A percentile compares a stretch with the other conserved stretches of the same genome.
Evolutionary conservation across 2,329 filamentous ascomycete species (phyloP).

Genomic region (Emericellopsis cladophorae): DNA sequence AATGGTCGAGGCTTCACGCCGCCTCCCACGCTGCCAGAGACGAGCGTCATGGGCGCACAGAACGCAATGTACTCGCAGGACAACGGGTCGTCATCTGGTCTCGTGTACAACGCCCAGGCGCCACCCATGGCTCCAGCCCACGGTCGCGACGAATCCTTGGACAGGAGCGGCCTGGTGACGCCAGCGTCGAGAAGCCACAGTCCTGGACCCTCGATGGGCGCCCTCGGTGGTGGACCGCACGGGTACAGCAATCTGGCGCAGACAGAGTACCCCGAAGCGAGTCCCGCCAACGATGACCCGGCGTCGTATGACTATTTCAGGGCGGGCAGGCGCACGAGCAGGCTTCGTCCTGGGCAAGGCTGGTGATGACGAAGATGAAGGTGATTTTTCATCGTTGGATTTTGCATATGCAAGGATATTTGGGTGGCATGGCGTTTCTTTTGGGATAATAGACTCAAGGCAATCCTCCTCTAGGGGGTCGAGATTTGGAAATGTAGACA

Average conservation of each 20-base stretch:
- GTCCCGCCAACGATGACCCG: constrained; percentile 22
- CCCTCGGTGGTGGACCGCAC: constrained; percentile 42
- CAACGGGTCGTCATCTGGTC: constrained; percentile 39
- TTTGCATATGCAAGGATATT: too few species aligned
- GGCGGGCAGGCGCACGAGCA: constrained; percentile 14
- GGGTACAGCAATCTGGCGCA: constrained; percentile 50
- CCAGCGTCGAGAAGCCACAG: constrained; percentile 7
- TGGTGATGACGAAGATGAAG: constrained; percentile 14
- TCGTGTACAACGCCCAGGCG: constrained; percentile 39
- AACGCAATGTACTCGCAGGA: constrained; percentile 36
- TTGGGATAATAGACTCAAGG: too few species aligned
- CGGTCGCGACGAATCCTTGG: constrained; percentile 7
- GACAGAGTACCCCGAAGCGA: constrained; percentile 26
- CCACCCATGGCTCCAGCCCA: constrained; percentile 27
- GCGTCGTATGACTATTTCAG: constrained; percentile 46
- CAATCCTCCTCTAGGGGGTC: too few species aligned
- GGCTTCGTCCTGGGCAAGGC: constrained; percentile 21
- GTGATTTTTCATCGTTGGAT: too few species aligned
- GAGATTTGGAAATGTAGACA: too few species aligned
- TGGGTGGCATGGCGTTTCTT: too few species aligned
- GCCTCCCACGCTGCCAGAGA: constrained; percentile 8
- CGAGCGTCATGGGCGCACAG: constrained; percentile 16
- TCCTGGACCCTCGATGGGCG: constrained; percentile 31
- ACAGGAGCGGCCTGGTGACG: constrained; percentile 7
- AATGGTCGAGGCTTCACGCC: constrained; percentile 9